A percentile compares a stretch with the other conserved stretches of the same genome.
Evolutionary conservation across 768 basidiomycete genomes (phyloP).

Genomic region (Sarcodon aspratus): DNA sequence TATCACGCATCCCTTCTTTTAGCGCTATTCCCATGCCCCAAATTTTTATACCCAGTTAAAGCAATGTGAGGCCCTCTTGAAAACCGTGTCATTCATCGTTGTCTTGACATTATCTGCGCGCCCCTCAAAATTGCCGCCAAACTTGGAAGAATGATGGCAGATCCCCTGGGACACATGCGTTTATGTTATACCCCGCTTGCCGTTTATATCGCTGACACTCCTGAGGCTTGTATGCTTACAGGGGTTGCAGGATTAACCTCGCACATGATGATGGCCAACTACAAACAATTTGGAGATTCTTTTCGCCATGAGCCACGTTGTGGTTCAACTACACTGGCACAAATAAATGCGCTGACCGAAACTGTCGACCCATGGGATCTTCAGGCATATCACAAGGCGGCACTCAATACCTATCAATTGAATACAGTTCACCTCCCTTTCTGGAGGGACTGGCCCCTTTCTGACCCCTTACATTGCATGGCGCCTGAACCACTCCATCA

Average conservation of each 20-base stretch:
- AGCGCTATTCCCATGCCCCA: background rate
- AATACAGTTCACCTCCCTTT: conserved; percentile 23
- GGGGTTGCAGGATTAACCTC: background rate
- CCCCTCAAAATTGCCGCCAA: no score
- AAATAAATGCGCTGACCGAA: no score
- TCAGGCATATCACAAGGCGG: background rate
- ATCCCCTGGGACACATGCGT: background rate
- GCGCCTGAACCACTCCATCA: conserved; percentile 26
- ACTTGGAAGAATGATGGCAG: background rate
- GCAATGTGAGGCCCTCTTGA: background rate
- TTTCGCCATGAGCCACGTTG: background rate
- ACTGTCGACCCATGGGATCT: background rate
- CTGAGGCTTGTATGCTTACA: background rate
- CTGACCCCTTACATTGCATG: no score
- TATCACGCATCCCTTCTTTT: background rate
- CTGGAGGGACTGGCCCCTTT: no score
- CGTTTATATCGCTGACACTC: background rate
- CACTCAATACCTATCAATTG: conserved; percentile 3
- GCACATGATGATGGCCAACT: background rate
- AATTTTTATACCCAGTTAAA: background rate
- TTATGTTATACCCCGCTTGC: no score
- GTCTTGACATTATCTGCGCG: background rate
- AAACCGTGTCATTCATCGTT: background rate
- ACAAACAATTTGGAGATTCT: background rate
- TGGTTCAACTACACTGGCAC: background rate